Base-by-base conservation (phyloP, 768 basidiomycete species). In the Asterophora parasitica region DNA sequence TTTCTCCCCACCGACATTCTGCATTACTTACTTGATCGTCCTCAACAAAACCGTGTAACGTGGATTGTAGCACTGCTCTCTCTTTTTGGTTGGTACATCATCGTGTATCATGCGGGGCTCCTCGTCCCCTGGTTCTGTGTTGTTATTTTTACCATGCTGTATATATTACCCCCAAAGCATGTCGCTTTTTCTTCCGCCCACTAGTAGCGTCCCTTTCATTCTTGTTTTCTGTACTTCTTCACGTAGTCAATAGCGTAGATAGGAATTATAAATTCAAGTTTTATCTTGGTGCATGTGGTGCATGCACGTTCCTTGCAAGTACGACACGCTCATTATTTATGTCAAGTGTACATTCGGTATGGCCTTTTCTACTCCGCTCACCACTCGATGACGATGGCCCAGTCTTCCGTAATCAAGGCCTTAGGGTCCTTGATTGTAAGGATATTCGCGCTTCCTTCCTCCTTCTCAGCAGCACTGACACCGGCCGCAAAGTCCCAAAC, bases 341-440 rank as follows among this genome's bases (percentile, higher is more conserved):
- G n/a, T n/a, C n/a, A n/a, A n/a, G n/a, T n/a, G n/a, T n/a, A n/a
- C n/a, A n/a, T n/a, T n/a, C n/a, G n/a, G n/a, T n/a, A n/a, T n/a
- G n/a, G n/a, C n/a, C n/a, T n/a, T n/a, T 23, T 41, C 20, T 4
- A 35, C 19, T 42, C 41, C 36, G 30, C 48, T 56, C 38, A 62
- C 63, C 37, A 61, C 58, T 49, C 68, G 60, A 44, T 58, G 61
- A 15, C 66, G 60, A 91, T 76, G 39, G 69, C 68, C 88, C 88
- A 92, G 59, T 89, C 83, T 34, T 72, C 66, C 23, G 73, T 67
- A 43, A 89, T 66, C 34, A 63, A 60, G 9, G 81, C 74, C 48
- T 65, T 78, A 2, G 88, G 88, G 61, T 92, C 85, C 67, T 85
- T 88, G 64, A 99, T 79, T 1, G 74, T 70, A 49, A 98, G 69